Base-by-base conservation (phyloP, 2,329 filamentous ascomycete genomes). In the Talaromyces piceae region DNA sequence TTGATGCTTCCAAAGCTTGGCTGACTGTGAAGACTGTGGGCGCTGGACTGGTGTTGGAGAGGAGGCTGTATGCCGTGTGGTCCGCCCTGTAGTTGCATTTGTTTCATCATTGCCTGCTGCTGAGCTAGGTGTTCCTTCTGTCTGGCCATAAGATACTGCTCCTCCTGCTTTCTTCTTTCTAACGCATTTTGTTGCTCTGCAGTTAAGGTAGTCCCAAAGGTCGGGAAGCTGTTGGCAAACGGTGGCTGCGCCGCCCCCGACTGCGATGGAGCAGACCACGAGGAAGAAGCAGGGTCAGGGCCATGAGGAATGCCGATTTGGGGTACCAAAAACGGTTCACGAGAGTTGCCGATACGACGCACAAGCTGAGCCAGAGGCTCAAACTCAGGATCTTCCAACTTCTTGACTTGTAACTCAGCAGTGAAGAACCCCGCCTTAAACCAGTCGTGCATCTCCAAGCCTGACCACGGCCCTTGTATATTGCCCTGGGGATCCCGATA, bases 361-460 rank as follows among this genome's bases (percentile, higher is more conserved):
- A 98, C 96, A 22, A 98, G 81, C 68, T 97, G 91, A 2, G 91
- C 93, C 8, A 98, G 75, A 11, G 91, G 93, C 68, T 98, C 93
- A 61, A 96, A 98, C 46, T 98, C 91, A 0, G 79, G 76, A 63
- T 98, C 93, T 66, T 98, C 93, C 4, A 91, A 77, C 67, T 95
- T 95, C 74, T 94, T 96, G 27, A 98, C 93, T 41, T 94, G 82
- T 18, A 98, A 77, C 61, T 98, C 91, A 0, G 91, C 85, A 0
- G 89, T 95, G 71, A 98, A 98, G 73, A 97, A 98, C 43, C 91
- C 91, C 31, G 91, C 91, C 68, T 97, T 97, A 73, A 97, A 98
- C 93, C 93, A 98, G 62, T 98, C 94, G 60, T 98, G 94, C 93
- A 98, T 98, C 70, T 98, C 93, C 46, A 98, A 74, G 1, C 93